A percentile compares a stretch with the other conserved stretches of the same genome.
Conservation (phyloP, 169 alveolate species). For the Cryptosporidium bovis region DNA sequence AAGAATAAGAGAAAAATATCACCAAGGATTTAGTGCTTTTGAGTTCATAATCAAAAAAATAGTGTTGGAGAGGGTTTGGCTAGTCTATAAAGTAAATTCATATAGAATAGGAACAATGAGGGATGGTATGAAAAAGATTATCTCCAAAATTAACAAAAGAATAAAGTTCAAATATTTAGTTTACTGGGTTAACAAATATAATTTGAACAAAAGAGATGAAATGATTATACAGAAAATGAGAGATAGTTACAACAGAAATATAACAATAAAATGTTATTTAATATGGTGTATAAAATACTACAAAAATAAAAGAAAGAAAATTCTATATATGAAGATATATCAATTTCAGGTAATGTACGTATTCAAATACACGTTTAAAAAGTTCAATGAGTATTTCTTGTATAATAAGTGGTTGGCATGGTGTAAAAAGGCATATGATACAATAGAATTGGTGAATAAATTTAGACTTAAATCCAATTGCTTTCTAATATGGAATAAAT, state of each 20-base stretch:
- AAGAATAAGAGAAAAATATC: neutral
- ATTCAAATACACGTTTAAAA: neutral
- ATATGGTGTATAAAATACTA: slow-evolving; percentile 55
- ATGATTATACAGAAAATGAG: slow-evolving; percentile 1
- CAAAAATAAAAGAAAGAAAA: slow-evolving; percentile 3
- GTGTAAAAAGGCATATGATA: slow-evolving; percentile 54
- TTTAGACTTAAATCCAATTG: slow-evolving; percentile 19
- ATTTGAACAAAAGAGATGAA: neutral
- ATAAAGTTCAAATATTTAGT: neutral
- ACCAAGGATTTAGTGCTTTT: neutral
- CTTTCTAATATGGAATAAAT: slow-evolving; percentile 53
- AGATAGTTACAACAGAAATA: neutral
- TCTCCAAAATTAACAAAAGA: neutral
- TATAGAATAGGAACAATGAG: neutral
- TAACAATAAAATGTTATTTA: slow-evolving; percentile 42
- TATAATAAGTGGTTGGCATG: slow-evolving; percentile 39
- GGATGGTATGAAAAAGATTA: neutral
- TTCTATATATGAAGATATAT: neutral
- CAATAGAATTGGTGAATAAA: slow-evolving; percentile 48
- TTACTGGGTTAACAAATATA: slow-evolving; percentile 26
- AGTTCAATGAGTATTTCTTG: slow-evolving; percentile 31
- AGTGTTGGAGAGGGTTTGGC: slow-evolving; percentile 27
- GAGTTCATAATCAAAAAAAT: neutral
- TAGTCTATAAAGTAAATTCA: neutral
- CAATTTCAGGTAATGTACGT: neutral